A percentile compares a stretch with the other conserved stretches of the same genome.
Conservation (phyloP, 2,329 filamentous ascomycete genomes). For the Epichloe sylvatica region DNA sequence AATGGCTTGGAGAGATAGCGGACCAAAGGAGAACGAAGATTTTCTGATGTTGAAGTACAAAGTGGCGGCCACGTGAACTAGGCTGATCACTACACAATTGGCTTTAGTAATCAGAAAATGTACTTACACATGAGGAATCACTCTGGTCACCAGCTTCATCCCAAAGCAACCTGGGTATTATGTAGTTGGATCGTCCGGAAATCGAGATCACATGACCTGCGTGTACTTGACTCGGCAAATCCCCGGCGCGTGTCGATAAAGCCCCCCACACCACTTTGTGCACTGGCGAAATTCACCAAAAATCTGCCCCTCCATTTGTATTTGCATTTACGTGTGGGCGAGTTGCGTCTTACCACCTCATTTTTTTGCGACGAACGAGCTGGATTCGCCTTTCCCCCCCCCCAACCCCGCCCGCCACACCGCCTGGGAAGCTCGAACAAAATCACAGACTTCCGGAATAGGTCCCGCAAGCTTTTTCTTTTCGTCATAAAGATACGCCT, state of each 20-base stretch:
- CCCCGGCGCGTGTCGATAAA: conserved; percentile 16
- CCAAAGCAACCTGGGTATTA: neutral
- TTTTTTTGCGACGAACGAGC: conserved; percentile 2
- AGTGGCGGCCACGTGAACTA: neutral
- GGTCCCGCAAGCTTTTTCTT: neutral
- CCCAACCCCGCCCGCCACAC: neutral
- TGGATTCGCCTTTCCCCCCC: neutral
- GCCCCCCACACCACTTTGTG: conserved; percentile 23
- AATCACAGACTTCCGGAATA: neutral
- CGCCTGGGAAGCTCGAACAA: neutral
- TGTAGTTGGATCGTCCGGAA: neutral
- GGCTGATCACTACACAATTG: neutral
- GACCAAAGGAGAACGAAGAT: too few species aligned
- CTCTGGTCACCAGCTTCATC: neutral
- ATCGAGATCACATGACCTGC: conserved; percentile 23
- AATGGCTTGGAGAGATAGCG: neutral
- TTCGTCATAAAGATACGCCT: neutral
- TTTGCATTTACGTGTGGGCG: conserved; percentile 9
- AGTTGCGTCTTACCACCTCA: conserved; percentile 4
- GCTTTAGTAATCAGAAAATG: neutral
- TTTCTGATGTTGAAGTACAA: neutral
- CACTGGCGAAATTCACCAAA: conserved; percentile 28
- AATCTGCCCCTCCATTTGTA: conserved; percentile 27
- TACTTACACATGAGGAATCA: neutral
- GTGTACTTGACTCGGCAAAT: conserved; percentile 16